Evolutionary conservation across 1,284 basidiomycete genomes (phyloP).

Genomic region (Taiwanofungus camphoratus): DNA sequence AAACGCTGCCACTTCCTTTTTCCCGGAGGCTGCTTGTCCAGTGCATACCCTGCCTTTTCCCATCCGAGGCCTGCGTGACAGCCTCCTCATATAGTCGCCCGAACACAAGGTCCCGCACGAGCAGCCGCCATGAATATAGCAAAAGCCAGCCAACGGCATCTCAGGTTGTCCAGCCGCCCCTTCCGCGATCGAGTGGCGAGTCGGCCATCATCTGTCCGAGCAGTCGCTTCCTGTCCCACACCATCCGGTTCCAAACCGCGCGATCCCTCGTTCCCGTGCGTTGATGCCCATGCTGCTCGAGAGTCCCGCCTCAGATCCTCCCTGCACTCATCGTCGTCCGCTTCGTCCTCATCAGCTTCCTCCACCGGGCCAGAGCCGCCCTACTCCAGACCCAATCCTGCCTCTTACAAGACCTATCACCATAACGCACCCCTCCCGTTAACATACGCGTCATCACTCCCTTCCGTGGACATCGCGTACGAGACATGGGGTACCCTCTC

Average conservation of each 20-base stretch:
- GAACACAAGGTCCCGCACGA: not conserved
- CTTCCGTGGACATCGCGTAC: constrained; percentile 87
- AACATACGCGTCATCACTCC: constrained; percentile 68
- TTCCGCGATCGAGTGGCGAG: constrained; percentile 7
- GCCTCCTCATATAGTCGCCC: no score
- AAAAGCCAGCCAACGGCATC: constrained; percentile 13
- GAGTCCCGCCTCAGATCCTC: constrained; percentile 44
- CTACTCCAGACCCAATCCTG: constrained; percentile 69
- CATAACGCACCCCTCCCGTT: constrained; percentile 63
- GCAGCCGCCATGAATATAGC: constrained; percentile 16
- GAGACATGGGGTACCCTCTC: constrained; percentile 96
- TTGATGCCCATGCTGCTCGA: constrained; percentile 66
- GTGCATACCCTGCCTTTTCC: no score
- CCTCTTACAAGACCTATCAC: constrained; percentile 63
- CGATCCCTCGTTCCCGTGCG: constrained; percentile 60
- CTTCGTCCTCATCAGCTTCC: constrained; percentile 22
- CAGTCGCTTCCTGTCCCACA: constrained; percentile 24
- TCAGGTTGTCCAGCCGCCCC: constrained; percentile 15
- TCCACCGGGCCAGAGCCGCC: constrained; percentile 66
- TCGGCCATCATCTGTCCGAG: constrained; percentile 17
- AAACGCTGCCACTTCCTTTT: no score
- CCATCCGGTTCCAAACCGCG: constrained; percentile 19
- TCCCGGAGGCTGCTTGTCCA: no score
- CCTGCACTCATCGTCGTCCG: constrained; percentile 12
- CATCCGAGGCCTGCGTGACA: no score